Base-by-base conservation (phyloP, 179 eudicot genomes). In the Silene vulgaris region DNA sequence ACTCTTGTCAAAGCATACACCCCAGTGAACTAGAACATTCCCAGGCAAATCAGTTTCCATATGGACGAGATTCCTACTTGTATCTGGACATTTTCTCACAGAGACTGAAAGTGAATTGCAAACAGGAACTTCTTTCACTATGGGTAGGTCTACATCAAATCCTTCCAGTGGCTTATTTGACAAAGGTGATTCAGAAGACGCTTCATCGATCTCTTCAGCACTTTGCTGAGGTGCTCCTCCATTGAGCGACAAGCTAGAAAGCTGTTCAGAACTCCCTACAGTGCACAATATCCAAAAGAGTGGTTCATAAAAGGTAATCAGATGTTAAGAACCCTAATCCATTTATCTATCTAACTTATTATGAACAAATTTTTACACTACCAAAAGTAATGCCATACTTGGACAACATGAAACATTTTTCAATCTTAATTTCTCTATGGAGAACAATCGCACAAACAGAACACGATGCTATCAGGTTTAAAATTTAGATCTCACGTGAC, bases 21-120 rank as follows among this genome's bases (percentile, higher is more conserved):
- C 99, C 99, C 97, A 95, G 83, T 95, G 99, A 75, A 88, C 80
- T 50, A 92, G 69, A 63, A 89, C 89, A 82, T 87, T 87, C 75
- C 88, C 92, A 13, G 90, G 89, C 37, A 95, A 73, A 85, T 95
- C 97, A 48, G 96, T 92, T 79, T 92, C 99, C 21, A 95, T 65
- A 73, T 68, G 48, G 65, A 95, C 75, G 52, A 85, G 75, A 81
- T 83, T 81, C 71, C 90, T 88, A 29, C 83, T 84, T 32, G 88
- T 87, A 66, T 90, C 90, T 7, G 81, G 80, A 77, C 90, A 84
- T 76, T 77, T 88, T 64, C 66, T 85, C 67, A 87, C 87, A 59
- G 90, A 84, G 64, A 90, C 88, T 72, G 37, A 84, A 65, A 95
- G 79, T 16, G 84, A 84, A 79, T 84, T 86, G 76, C 84, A 78